Evolutionary conservation across 305 asterid species (phyloP).

Genomic region (Ruellia speciosa): DNA sequence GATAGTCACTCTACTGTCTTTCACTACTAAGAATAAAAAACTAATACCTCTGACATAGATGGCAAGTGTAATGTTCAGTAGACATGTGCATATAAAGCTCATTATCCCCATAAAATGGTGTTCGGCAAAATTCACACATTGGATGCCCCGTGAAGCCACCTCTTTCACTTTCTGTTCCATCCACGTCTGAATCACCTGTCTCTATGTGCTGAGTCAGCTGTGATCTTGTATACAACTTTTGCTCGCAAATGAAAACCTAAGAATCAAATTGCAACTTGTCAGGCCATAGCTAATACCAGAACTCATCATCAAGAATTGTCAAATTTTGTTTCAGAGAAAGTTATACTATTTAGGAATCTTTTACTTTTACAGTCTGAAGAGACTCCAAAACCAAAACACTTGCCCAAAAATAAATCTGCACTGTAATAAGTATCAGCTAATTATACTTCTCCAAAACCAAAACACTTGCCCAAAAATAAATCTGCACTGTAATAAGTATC

Average conservation of each 20-base stretch:
- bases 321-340: neutral
- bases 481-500: no score
- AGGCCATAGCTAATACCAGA: constrained; percentile 13
- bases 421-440: no score
- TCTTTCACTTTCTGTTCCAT: constrained; percentile 96
- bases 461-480: neutral
- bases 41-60: constrained; percentile 76
- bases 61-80: constrained; percentile 92
- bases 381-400: constrained; percentile 3
- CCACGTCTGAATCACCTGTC: constrained; percentile 93
- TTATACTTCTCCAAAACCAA: constrained; percentile 4
- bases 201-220: constrained; percentile 74
- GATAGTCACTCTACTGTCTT: constrained; percentile 6
- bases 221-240: constrained; percentile 75
- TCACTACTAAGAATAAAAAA: constrained; percentile 11
- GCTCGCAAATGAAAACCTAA: constrained; percentile 94
- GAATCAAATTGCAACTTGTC: constrained; percentile 21
- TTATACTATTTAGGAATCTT: neutral
- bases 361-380: constrained; percentile 1
- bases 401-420: no score
- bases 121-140: constrained; percentile 72
- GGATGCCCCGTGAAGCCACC: constrained; percentile 98
- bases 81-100: constrained; percentile 90
- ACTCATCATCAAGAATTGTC: constrained; percentile 2
- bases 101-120: constrained; percentile 89